Percentiles rank a stretch among this genome's conserved stretches.
These are phyloP conservation scores for Chenopodium formosanum DNA, from an alignment of 148 eudicot genomes.

Conservation along the genomic window DNA sequence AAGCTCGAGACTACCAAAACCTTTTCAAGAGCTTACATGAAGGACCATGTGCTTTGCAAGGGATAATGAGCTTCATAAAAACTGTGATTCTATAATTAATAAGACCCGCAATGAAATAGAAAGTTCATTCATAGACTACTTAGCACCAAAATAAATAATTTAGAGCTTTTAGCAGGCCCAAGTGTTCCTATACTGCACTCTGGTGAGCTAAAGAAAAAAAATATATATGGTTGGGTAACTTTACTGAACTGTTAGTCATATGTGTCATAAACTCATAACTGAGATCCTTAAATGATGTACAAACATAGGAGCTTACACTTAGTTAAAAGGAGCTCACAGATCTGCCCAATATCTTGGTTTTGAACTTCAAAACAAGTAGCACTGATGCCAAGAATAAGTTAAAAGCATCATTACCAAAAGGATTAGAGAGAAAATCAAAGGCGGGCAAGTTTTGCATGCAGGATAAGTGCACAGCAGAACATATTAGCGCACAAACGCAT, in stretches of 20 bases:
- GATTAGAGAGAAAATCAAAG: constrained; percentile 40
- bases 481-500: constrained; percentile 46
- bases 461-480: constrained; percentile 59
- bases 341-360: constrained; percentile 46
- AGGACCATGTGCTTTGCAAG: constrained; percentile 16
- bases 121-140: constrained; percentile 37
- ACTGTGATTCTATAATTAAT: constrained; percentile 36
- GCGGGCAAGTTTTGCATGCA: constrained; percentile 33
- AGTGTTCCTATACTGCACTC: constrained; percentile 31
- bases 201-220: constrained; percentile 30
- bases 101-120: constrained; percentile 47
- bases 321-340: constrained; percentile 40
- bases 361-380: constrained; percentile 31
- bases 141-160: constrained; percentile 36
- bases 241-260: constrained; percentile 38
- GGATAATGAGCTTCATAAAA: constrained; percentile 15
- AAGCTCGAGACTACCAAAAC: constrained; percentile 39
- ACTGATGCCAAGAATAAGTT: constrained; percentile 24
- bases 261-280: constrained; percentile 35
- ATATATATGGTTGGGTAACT: constrained; percentile 29
- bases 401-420: constrained; percentile 34
- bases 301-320: constrained; percentile 40
- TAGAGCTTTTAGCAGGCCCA: constrained; percentile 34
- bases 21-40: constrained; percentile 41
- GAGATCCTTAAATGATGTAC: constrained; percentile 42